Percentiles rank a stretch among this genome's conserved stretches.
phyloP scores from a whole-genome alignment of 805 yeast species.

The Ogataea pilisensis region DNA sequence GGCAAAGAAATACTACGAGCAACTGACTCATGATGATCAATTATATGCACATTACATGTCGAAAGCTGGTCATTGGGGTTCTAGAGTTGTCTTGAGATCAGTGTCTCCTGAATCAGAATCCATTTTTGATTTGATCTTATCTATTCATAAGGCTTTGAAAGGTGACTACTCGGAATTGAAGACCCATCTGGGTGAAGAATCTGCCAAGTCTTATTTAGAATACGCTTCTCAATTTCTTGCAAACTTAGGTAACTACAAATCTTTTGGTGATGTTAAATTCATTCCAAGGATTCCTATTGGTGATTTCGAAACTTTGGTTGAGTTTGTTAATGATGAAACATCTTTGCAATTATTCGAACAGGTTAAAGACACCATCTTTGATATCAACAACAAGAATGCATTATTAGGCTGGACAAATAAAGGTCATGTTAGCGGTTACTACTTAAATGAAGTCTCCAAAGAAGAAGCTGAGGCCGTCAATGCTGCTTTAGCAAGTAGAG shows the following conservation, averaged over 20 bases:
- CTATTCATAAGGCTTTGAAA: conserved; percentile 47
- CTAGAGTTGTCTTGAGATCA: conserved; percentile 73
- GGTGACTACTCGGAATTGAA: conserved; percentile 43
- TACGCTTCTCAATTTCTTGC: conserved; percentile 72
- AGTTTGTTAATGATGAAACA: conserved; percentile 34
- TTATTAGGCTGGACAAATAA: conserved; percentile 75
- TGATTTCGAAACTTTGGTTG: conserved; percentile 48
- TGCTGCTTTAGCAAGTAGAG: conserved; percentile 55
- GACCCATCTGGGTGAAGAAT: conserved; percentile 32
- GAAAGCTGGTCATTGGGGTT: conserved; percentile 80
- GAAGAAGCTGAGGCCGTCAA: conserved; percentile 65
- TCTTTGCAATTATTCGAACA: conserved; percentile 35
- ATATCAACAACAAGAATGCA: conserved; percentile 42
- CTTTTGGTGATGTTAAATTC: conserved; percentile 86
- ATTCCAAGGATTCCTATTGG: conserved; percentile 56
- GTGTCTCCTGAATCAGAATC: conserved; percentile 79
- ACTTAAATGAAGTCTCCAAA: conserved; percentile 51
- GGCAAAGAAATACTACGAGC: conserved; percentile 66
- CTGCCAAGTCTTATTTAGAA: conserved; percentile 51
- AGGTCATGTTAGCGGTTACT: conserved; percentile 75
- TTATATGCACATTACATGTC: conserved; percentile 80
- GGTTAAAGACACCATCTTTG: conserved; percentile 49
- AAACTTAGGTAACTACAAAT: conserved; percentile 75
- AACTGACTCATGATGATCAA: conserved; percentile 54
- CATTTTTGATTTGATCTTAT: conserved; percentile 66